These are phyloP conservation scores for Diaporthe sp. DNA, from an alignment of 2,329 filamentous ascomycete genomes.

Conservation along the genomic window DNA sequence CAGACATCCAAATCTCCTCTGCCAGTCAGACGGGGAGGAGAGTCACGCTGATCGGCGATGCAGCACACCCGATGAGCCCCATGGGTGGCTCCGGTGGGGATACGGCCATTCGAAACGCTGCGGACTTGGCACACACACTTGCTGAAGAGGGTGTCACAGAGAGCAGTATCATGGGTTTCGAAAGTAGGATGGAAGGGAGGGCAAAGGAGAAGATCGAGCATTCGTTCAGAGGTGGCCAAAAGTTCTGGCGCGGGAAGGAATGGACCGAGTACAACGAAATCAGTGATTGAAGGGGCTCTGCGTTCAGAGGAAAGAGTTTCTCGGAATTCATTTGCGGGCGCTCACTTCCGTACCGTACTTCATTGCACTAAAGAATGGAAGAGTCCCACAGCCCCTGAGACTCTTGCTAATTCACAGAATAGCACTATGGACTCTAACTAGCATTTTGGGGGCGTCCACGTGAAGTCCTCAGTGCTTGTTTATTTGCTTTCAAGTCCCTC, in stretches of 20 bases:
- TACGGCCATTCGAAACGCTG: constrained; percentile 48
- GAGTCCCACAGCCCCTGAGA: background rate
- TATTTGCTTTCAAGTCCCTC: background rate
- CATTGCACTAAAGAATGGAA: too few relatives aligned
- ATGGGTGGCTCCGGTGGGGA: constrained; percentile 50
- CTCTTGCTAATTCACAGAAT: background rate
- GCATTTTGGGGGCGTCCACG: background rate
- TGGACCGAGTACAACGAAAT: constrained; percentile 40
- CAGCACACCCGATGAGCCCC: constrained; percentile 47
- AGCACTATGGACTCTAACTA: background rate
- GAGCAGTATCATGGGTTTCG: constrained; percentile 43
- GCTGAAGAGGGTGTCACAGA: constrained; percentile 44
- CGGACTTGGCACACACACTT: constrained; percentile 47
- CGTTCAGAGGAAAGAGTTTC: background rate
- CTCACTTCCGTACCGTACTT: too few relatives aligned
- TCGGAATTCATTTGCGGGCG: background rate
- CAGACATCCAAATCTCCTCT: constrained; percentile 46
- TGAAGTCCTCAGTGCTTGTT: background rate
- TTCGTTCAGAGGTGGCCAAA: constrained; percentile 48
- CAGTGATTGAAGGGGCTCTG: background rate
- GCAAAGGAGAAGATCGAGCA: constrained; percentile 49
- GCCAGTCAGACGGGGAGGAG: constrained; percentile 38
- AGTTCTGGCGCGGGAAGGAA: constrained; percentile 47
- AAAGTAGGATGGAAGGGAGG: constrained; percentile 46
- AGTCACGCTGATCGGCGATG: constrained; percentile 46